Base-by-base conservation (phyloP, 805 yeast genomes). In the Candida quercuum region DNA sequence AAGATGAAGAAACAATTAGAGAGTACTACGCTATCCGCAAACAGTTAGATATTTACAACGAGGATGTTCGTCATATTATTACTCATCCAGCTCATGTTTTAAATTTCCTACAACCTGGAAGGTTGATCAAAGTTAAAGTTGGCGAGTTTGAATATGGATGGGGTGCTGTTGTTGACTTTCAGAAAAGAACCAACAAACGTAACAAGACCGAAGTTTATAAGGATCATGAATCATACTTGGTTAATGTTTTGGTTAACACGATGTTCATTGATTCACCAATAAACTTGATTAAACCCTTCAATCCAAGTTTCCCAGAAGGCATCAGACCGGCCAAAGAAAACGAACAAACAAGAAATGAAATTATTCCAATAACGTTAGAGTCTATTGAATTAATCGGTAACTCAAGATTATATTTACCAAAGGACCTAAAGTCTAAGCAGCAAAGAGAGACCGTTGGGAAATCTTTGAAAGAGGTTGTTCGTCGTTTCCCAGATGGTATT, bases 71-170 rank as follows among this genome's bases (percentile, higher is more conserved):
- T 35, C 80, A 81, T 46, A 81, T 93, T 13, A 74, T 91, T 14
- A 81, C 96, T 0, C 98, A 93, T 59, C 99, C 99, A 1, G 82
- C 91, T 5, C 79, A 91, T 59, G 72, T 81, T 16, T 67, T 91
- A 38, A 84, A 85, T 20, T 94, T 85, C 57, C 66, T 93, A 51
- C 95, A 88, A 59, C 79, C 86, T 13, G 99, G 99, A 22, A 76
- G 99, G 60, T 72, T 93, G 40, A 63, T 89, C 24, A 77, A 79
- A 49, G 76, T 89, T 11, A 71, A 70, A 38, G 69, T 89, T 35
- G 63, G 60, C 16, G 66, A 64, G 6, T 61, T 72, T 33, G 84
- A 87, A 43, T 94, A 88, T 57, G 97, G 96, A n/a, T 93, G 99
- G 99, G 96, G 91, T 40, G 83, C 86, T 56, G 93, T 89, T 11